Evolutionary conservation across 2,329 filamentous ascomycete species (phyloP).

Genomic region (Ascochyta viciae-villosae): DNA sequence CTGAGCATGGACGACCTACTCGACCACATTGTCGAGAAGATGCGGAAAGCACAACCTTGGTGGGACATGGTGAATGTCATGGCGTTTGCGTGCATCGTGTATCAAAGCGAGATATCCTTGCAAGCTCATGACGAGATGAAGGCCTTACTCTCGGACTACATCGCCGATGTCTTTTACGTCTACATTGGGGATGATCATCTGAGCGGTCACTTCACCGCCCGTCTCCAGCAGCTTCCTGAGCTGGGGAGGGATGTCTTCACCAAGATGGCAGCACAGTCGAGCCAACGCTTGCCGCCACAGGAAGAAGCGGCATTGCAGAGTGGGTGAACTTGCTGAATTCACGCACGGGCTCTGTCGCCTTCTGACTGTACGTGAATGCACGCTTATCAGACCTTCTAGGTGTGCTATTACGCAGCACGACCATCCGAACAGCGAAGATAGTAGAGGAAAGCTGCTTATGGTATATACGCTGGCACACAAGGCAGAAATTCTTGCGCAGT

Average conservation of each 20-base stretch:
- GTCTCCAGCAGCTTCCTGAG: constrained; percentile 22
- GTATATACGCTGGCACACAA: too few species aligned
- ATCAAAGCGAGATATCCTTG: constrained; percentile 6
- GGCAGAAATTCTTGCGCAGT: too few species aligned
- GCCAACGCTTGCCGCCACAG: not conserved
- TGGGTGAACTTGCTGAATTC: not conserved
- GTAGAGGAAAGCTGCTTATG: too few species aligned
- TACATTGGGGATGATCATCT: constrained; percentile 22
- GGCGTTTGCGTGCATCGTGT: constrained; percentile 25
- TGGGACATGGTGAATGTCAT: constrained; percentile 22
- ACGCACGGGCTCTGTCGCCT: too few species aligned
- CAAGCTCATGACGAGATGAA: constrained; percentile 23
- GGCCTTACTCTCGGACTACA: constrained; percentile 18
- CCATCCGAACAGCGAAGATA: too few species aligned
- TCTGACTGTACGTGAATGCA: too few species aligned
- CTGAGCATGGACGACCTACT: constrained; percentile 38
- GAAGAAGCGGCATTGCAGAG: not conserved
- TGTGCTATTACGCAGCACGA: too few species aligned
- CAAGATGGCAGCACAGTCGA: not conserved
- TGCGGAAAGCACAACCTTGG: constrained; percentile 12
- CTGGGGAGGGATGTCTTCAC: constrained; percentile 22
- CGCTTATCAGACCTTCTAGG: too few species aligned
- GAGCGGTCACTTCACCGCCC: constrained; percentile 12
- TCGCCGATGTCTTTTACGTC: constrained; percentile 31
- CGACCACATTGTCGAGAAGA: constrained; percentile 33